These are phyloP conservation scores for Fusarium newnesense DNA, from an alignment of 2,329 filamentous ascomycete species.

Conservation along the genomic window DNA sequence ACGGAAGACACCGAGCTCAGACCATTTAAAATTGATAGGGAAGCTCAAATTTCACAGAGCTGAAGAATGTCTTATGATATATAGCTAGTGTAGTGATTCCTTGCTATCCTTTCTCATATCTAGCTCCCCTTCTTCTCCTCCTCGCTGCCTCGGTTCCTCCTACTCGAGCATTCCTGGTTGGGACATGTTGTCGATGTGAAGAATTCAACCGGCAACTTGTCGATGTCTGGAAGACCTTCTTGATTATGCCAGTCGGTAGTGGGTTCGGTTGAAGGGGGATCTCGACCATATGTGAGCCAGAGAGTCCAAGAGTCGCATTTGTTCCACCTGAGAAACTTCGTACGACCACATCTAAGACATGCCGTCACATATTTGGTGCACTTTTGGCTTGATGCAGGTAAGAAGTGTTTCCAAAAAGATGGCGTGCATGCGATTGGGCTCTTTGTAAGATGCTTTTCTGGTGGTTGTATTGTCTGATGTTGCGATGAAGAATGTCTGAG, in stretches of 20 bases:
- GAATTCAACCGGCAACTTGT: background rate
- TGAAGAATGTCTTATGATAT: background rate
- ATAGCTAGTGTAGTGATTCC: too few species aligned
- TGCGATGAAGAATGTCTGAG: background rate
- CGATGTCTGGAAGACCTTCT: background rate
- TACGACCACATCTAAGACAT: background rate
- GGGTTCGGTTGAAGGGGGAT: background rate
- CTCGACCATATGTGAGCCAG: too few species aligned
- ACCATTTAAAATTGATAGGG: background rate
- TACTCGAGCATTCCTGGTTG: background rate
- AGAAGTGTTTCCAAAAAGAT: background rate
- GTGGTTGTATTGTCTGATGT: background rate
- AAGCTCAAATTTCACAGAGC: background rate
- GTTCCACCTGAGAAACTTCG: background rate
- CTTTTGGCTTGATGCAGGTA: background rate
- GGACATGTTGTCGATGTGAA: background rate
- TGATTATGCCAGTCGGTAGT: background rate
- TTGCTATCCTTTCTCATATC: background rate
- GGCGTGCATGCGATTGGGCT: fast-evolving
- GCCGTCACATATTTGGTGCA: background rate
- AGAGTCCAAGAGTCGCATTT: background rate
- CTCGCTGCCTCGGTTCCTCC: background rate
- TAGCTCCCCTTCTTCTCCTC: background rate
- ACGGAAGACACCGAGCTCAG: too few species aligned
- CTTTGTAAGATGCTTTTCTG: fast-evolving